phyloP scores from a whole-genome alignment of 345 rosid genomes.

The Cardamine occulta region DNA sequence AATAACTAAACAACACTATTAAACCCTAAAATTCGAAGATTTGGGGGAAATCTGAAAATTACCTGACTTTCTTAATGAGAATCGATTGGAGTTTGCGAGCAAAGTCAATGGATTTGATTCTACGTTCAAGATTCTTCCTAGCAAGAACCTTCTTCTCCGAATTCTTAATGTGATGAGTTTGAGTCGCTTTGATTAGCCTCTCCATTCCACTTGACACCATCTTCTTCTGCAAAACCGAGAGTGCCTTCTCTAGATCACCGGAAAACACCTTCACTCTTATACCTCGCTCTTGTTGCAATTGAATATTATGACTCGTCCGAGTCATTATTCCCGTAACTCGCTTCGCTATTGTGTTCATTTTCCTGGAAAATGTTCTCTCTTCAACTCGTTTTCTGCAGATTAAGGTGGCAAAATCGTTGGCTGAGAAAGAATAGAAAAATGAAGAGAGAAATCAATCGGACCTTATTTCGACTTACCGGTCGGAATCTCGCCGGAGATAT shows the following conservation, averaged over 20 bases:
- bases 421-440: neutral
- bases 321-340: conserved; percentile 41
- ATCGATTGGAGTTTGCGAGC: conserved; percentile 81
- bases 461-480: conserved; percentile 20
- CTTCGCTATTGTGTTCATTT: conserved; percentile 44
- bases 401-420: neutral
- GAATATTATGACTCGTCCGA: conserved; percentile 41
- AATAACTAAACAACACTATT: neutral
- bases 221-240: conserved; percentile 67
- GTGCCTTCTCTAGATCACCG: conserved; percentile 75
- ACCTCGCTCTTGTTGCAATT: conserved; percentile 72
- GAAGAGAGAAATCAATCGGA: neutral
- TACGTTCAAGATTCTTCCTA: conserved; percentile 69
- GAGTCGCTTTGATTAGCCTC: conserved; percentile 68
- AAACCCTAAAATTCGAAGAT: conserved; percentile 1
- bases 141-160: conserved; percentile 94
- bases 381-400: conserved; percentile 11
- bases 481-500: conserved; percentile 32
- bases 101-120: conserved; percentile 67
- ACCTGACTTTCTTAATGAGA: conserved; percentile 80
- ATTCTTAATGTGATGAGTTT: conserved; percentile 76
- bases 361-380: neutral
- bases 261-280: conserved; percentile 72
- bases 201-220: conserved; percentile 93
- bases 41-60: neutral